These are phyloP conservation scores for Calycina herbarum DNA, from an alignment of 2,329 filamentous ascomycete genomes.

Conservation along the genomic window DNA sequence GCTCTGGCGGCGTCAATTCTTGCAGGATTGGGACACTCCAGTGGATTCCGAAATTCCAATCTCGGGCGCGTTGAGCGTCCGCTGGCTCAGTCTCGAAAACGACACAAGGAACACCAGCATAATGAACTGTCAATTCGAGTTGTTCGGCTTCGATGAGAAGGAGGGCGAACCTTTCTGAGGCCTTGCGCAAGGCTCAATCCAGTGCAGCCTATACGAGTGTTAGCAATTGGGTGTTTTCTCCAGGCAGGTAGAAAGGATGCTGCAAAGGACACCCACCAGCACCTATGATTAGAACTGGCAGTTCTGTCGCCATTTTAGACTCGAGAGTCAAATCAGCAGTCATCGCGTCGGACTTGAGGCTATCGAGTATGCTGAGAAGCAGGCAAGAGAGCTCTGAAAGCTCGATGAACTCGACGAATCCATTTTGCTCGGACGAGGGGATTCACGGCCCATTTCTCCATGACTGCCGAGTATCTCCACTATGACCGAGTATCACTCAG, in stretches of 20 bases:
- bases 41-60: constrained; percentile 22
- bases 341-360: not conserved
- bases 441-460: too few relatives aligned
- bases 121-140: not conserved
- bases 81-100: constrained; percentile 19
- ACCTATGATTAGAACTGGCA: not conserved
- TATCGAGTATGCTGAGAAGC: not conserved
- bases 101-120: constrained; percentile 13
- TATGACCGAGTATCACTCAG: too few relatives aligned
- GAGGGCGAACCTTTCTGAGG: constrained; percentile 38
- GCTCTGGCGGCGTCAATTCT: constrained; percentile 1
- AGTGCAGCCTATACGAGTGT: constrained; percentile 22
- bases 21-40: constrained; percentile 14
- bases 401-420: not conserved
- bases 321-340: not conserved
- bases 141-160: not conserved
- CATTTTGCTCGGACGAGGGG: not conserved
- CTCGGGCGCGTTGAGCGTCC: constrained; percentile 8
- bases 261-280: not conserved
- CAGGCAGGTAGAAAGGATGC: not conserved
- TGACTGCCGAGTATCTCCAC: too few relatives aligned
- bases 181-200: constrained; percentile 44
- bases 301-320: not conserved
- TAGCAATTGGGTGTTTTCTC: not conserved
- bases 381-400: not conserved